Evolutionary conservation across 2,329 filamentous ascomycete genomes (phyloP).

Genomic region (Lomentospora prolificans): DNA sequence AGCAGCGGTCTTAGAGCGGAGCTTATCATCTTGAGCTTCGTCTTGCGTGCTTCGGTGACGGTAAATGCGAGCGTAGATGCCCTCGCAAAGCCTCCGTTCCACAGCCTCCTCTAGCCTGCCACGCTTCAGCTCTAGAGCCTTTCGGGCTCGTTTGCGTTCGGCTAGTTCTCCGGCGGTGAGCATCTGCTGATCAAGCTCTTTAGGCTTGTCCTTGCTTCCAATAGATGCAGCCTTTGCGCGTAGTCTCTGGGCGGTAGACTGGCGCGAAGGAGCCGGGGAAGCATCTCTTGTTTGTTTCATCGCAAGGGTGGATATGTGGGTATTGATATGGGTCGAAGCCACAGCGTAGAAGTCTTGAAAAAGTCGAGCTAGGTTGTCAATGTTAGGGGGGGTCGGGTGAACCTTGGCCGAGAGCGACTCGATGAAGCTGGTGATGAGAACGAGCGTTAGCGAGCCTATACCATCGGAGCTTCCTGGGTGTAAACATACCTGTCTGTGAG

Average conservation of each 20-base stretch:
- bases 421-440: conserved; percentile 57
- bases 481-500: conserved; percentile 67
- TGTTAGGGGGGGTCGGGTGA: conserved; percentile 70
- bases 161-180: conserved; percentile 78
- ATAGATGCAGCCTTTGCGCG: conserved; percentile 46
- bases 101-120: conserved; percentile 79
- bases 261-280: conserved; percentile 42
- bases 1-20: conserved; percentile 88
- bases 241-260: conserved; percentile 46
- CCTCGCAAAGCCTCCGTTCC: conserved; percentile 75
- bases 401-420: conserved; percentile 82
- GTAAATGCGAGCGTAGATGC: conserved; percentile 81
- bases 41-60: conserved; percentile 86
- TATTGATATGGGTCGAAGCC: conserved; percentile 73
- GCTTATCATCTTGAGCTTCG: conserved; percentile 86
- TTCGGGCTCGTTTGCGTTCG: conserved; percentile 68
- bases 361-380: conserved; percentile 71
- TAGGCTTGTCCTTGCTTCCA: conserved; percentile 38
- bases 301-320: conserved; percentile 73
- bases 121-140: conserved; percentile 67
- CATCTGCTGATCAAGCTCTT: conserved; percentile 65
- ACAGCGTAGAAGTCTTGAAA: conserved; percentile 91
- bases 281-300: conserved; percentile 62
- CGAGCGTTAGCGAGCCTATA: conserved; percentile 13
- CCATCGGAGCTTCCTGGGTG: background rate